Conservation (phyloP, 139 green algal species). For the Choricystis sp. region DNA sequence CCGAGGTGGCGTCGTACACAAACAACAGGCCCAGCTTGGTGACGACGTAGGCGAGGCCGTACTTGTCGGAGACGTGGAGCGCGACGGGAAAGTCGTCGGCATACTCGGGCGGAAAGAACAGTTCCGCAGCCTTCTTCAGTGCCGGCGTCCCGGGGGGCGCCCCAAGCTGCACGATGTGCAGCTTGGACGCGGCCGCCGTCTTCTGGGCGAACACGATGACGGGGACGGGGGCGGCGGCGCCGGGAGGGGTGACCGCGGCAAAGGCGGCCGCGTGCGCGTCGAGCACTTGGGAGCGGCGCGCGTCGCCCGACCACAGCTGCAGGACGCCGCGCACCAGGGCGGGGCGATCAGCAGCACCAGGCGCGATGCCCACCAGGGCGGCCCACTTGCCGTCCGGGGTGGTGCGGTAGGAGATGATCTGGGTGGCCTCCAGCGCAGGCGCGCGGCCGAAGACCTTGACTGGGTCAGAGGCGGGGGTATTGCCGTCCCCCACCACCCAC, state of each 20-base stretch:
- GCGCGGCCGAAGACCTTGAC: constrained; percentile 95
- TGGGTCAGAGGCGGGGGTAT: constrained; percentile 50
- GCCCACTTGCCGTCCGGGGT: constrained; percentile 82
- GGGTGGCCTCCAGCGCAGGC: constrained; percentile 79
- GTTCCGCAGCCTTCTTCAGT: constrained; percentile 83
- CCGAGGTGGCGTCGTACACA: constrained; percentile 96
- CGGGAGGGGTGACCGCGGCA: constrained; percentile 53
- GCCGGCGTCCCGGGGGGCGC: constrained; percentile 21
- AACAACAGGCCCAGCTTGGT: constrained; percentile 98
- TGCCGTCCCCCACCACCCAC: constrained; percentile 92
- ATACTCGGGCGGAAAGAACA: constrained; percentile 98
- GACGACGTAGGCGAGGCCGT: constrained; percentile 85
- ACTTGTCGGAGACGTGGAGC: constrained; percentile 74
- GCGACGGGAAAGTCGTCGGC: constrained; percentile 98
- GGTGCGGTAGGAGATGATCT: constrained; percentile 97
- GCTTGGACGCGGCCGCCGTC: constrained; percentile 66
- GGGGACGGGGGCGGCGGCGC: constrained; percentile 38
- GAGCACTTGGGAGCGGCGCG: constrained; percentile 85
- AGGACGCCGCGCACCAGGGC: constrained; percentile 94
- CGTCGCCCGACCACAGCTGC: constrained; percentile 96
- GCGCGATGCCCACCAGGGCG: constrained; percentile 93
- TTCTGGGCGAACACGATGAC: constrained; percentile 96
- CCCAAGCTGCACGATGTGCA: constrained; percentile 97
- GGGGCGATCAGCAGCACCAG: constrained; percentile 77
- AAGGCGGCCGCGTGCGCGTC: constrained; percentile 94